phyloP scores from a whole-genome alignment of 2,329 filamentous ascomycete species.

The Hymenoscyphus scutula region DNA sequence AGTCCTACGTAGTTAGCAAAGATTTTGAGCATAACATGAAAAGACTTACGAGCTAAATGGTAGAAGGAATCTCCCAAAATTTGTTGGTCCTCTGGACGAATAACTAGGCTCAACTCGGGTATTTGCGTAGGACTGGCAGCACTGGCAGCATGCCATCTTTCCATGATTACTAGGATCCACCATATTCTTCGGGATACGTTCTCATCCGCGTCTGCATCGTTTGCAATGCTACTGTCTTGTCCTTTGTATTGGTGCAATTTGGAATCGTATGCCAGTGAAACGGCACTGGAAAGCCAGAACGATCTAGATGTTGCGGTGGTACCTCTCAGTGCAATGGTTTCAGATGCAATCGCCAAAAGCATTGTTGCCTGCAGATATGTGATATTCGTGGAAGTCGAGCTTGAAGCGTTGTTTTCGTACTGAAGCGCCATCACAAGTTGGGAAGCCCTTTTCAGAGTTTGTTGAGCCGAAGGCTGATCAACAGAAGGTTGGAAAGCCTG shows the following conservation, averaged over 20 bases:
- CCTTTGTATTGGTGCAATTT: conserved; percentile 53
- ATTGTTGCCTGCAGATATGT: conserved; percentile 66
- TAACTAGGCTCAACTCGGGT: conserved; percentile 58
- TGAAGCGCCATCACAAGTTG: conserved; percentile 44
- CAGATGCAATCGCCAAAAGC: conserved; percentile 64
- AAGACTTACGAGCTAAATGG: conserved; percentile 60
- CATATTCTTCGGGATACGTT: conserved; percentile 63
- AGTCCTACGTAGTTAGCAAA: conserved; percentile 43
- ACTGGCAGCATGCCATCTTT: conserved; percentile 71
- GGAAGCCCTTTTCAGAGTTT: conserved; percentile 41
- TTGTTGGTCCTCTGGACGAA: conserved; percentile 56
- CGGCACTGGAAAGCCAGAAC: conserved; percentile 61
- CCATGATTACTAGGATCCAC: conserved; percentile 70
- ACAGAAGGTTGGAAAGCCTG: conserved; percentile 48
- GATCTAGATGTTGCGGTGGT: conserved; percentile 44
- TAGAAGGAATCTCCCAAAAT: conserved; percentile 63
- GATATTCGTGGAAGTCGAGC: conserved; percentile 43
- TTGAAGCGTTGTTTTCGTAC: conserved; percentile 43
- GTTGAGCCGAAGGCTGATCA: conserved; percentile 31
- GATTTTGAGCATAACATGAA: not conserved
- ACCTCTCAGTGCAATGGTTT: conserved; percentile 50
- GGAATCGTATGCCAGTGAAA: conserved; percentile 64
- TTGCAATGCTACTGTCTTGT: conserved; percentile 42
- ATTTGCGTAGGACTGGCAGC: conserved; percentile 62
- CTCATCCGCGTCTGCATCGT: conserved; percentile 59